phyloP scores from a whole-genome alignment of 1,139 yeast genomes.

The Blastobotrys illinoisensis region DNA sequence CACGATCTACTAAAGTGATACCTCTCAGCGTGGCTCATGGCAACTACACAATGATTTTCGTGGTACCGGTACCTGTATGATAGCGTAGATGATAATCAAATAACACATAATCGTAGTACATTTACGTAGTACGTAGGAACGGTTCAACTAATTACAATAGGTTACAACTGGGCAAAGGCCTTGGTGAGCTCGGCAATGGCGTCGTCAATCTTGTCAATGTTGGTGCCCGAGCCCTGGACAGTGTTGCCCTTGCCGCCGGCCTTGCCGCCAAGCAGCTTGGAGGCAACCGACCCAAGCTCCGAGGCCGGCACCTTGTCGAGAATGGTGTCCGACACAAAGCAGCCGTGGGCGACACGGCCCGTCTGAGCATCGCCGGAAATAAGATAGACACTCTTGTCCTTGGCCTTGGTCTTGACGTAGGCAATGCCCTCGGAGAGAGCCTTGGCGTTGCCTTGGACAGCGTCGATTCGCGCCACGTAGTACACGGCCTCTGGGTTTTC shows the following conservation, averaged over 20 bases:
- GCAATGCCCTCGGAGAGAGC: conserved; percentile 91
- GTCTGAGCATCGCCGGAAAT: conserved; percentile 61
- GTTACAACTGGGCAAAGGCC: conserved; percentile 36
- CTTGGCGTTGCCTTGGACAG: conserved; percentile 80
- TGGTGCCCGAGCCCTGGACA: conserved; percentile 95
- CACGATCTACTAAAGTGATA: no score
- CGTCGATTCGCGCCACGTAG: conserved; percentile 57
- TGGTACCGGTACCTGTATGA: no score
- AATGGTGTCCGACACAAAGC: conserved; percentile 71
- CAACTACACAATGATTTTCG: no score
- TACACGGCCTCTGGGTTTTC: conserved; percentile 43
- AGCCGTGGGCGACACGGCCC: conserved; percentile 91
- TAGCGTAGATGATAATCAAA: no score
- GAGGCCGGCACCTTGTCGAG: conserved; percentile 70
- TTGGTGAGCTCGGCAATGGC: conserved; percentile 69
- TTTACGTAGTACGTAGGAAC: no score
- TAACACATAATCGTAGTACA: not conserved
- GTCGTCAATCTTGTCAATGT: conserved; percentile 56
- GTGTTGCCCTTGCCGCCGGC: conserved; percentile 98
- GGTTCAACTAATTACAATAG: no score
- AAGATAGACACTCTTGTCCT: conserved; percentile 73
- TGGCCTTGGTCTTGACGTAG: conserved; percentile 70
- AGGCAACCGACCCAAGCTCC: conserved; percentile 66
- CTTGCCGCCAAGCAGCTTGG: conserved; percentile 82
- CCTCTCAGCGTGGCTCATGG: no score